phyloP scores from a whole-genome alignment of 2,329 filamentous ascomycete species.

The Fusarium sarcochroum region DNA sequence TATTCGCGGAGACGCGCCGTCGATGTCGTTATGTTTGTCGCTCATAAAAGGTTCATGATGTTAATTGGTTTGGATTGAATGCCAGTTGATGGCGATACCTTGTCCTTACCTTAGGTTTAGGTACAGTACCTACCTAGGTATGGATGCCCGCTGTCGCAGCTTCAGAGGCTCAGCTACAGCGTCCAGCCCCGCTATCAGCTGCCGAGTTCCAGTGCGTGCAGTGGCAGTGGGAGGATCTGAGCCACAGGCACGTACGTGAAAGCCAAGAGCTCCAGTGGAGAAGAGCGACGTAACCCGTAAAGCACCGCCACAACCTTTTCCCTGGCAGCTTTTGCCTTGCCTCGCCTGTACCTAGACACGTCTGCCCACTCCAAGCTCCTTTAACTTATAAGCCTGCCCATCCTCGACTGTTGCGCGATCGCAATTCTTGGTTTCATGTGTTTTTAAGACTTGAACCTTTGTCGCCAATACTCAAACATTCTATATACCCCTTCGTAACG shows the following conservation, averaged over 20 bases:
- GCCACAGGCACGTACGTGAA: slow-evolving; percentile 43
- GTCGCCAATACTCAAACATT: background rate
- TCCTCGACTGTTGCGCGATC: slow-evolving; percentile 26
- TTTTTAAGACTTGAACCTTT: slow-evolving; percentile 1
- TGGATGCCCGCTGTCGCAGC: slow-evolving; percentile 1
- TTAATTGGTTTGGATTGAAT: background rate
- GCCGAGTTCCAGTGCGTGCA: slow-evolving; percentile 1
- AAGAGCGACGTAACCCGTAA: slow-evolving; percentile 45
- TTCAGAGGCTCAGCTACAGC: slow-evolving; percentile 35
- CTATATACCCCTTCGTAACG: background rate
- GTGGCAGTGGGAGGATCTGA: slow-evolving; percentile 25
- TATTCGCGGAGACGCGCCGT: slow-evolving; percentile 29
- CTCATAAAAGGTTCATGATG: slow-evolving; percentile 37
- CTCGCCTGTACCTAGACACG: slow-evolving; percentile 39
- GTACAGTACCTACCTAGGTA: background rate
- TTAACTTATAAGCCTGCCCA: slow-evolving; percentile 43
- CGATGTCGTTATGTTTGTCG: slow-evolving; percentile 26
- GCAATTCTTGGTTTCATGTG: slow-evolving; percentile 12
- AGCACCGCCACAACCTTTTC: slow-evolving; percentile 44
- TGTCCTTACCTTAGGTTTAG: slow-evolving; percentile 11
- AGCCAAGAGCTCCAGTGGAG: slow-evolving; percentile 43
- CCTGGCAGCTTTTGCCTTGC: slow-evolving; percentile 19
- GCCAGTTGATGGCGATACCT: slow-evolving; percentile 24
- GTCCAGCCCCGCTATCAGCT: slow-evolving; percentile 31
- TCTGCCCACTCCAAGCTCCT: slow-evolving; percentile 42